These are phyloP conservation scores for Colletotrichum higginsianum DNA, from an alignment of 2,329 filamentous ascomycete genomes.

Conservation along the genomic window DNA sequence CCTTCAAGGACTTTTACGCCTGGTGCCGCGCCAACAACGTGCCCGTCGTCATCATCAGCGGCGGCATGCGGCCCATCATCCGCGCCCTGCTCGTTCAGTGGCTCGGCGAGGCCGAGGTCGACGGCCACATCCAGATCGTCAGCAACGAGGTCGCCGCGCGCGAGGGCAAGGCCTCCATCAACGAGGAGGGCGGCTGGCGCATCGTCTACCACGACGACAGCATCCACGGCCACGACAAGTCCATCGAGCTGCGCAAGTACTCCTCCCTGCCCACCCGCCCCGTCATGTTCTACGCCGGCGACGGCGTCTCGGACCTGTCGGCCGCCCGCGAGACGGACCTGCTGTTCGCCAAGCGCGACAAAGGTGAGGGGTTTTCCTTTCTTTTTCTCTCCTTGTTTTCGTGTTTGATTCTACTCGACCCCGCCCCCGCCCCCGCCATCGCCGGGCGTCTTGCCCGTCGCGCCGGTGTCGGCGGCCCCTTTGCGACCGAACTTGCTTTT, in stretches of 20 bases:
- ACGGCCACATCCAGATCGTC: constrained; percentile 85
- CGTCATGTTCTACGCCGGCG: constrained; percentile 93
- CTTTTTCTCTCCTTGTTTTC: neutral
- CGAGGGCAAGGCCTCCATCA: constrained; percentile 76
- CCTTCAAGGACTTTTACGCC: constrained; percentile 88
- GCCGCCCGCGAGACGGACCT: constrained; percentile 94
- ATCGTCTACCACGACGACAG: constrained; percentile 92
- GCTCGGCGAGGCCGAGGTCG: constrained; percentile 80
- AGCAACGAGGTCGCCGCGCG: constrained; percentile 83
- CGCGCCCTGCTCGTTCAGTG: constrained; percentile 84
- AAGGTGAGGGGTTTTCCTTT: constrained; percentile 69
- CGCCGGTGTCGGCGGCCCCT: neutral
- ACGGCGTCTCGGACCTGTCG: constrained; percentile 92
- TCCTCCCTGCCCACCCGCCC: constrained; percentile 81
- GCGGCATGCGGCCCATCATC: constrained; percentile 95
- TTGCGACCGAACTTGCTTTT: too few relatives aligned
- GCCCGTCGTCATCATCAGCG: constrained; percentile 91
- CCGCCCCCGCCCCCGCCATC: constrained; percentile 18
- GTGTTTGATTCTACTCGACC: constrained; percentile 1
- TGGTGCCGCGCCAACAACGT: constrained; percentile 88
- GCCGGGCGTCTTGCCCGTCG: neutral
- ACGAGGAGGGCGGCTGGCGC: constrained; percentile 87
- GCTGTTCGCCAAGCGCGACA: constrained; percentile 92
- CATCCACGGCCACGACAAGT: constrained; percentile 97
- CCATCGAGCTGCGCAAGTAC: constrained; percentile 90